phyloP scores from a whole-genome alignment of 2,329 filamentous ascomycete species.

The Colletotrichum musae region DNA sequence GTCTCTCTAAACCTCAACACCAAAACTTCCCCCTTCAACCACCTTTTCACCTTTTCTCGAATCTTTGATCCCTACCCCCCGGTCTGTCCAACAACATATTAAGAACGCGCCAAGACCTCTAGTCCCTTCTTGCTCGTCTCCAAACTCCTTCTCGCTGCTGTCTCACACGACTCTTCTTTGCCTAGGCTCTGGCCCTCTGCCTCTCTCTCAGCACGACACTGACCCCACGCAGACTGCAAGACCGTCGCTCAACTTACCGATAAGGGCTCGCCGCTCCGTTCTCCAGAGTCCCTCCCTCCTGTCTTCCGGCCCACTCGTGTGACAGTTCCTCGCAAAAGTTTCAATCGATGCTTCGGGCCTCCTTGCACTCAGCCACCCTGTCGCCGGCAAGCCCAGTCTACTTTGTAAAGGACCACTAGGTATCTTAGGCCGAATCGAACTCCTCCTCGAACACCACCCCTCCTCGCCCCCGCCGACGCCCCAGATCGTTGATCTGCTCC shows the following conservation, averaged over 20 bases:
- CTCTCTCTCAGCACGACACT: slow-evolving; percentile 2
- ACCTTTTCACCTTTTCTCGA: no score
- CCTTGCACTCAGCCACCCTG: slow-evolving; percentile 18
- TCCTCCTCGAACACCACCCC: no score
- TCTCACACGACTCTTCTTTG: slow-evolving; percentile 3
- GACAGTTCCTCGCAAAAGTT: no score
- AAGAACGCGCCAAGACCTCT: slow-evolving; percentile 35
- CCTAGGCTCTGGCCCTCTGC: background rate
- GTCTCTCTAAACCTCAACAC: no score
- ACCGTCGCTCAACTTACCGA: slow-evolving; percentile 19
- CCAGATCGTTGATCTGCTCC: slow-evolving; percentile 14
- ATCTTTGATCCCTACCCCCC: slow-evolving; percentile 17
- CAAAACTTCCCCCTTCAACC: no score
- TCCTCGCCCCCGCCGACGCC: slow-evolving; percentile 10
- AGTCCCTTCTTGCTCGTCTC: slow-evolving; percentile 19
- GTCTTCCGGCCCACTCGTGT: no score
- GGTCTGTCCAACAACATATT: slow-evolving; percentile 22
- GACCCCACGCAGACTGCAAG: no score
- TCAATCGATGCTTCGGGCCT: no score
- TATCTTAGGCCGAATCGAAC: no score
- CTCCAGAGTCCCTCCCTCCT: background rate
- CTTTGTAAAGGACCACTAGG: no score
- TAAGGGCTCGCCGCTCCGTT: slow-evolving; percentile 31
- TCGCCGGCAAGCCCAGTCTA: no score
- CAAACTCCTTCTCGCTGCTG: background rate